These are phyloP conservation scores for Botrytis aclada DNA, from an alignment of 2,329 filamentous ascomycete species.

Conservation along the genomic window DNA sequence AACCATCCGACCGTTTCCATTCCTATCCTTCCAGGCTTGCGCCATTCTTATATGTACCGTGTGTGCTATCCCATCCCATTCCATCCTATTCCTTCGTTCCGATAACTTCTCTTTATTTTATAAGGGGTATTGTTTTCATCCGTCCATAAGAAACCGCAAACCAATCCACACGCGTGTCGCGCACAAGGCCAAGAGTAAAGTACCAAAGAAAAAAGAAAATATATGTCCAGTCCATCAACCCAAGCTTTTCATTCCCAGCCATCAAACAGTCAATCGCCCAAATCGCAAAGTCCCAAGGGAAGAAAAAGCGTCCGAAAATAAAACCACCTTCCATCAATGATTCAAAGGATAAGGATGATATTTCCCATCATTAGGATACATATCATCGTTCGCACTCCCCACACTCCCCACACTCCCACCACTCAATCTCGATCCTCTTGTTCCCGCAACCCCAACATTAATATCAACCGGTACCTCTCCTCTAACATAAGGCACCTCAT, in stretches of 20 bases:
- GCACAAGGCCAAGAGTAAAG: neutral
- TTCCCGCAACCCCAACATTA: neutral
- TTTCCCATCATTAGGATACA: slow-evolving; percentile 30
- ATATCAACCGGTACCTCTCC: slow-evolving; percentile 3
- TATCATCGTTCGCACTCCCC: slow-evolving; percentile 10
- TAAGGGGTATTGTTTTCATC: neutral
- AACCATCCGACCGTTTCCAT: neutral
- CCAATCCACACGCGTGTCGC: neutral
- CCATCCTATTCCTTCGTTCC: neutral
- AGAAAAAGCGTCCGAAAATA: neutral
- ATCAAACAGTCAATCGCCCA: neutral
- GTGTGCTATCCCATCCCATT: neutral
- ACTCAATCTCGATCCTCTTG: neutral
- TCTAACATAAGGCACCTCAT: slow-evolving; percentile 14
- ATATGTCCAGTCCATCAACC: neutral
- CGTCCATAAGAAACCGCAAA: neutral
- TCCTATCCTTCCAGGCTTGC: slow-evolving; percentile 7
- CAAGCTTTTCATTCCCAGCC: neutral
- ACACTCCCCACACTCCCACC: slow-evolving; percentile 8
- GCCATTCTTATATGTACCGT: slow-evolving; percentile 10
- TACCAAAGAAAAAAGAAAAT: neutral
- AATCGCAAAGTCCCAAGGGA: neutral
- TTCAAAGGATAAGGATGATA: slow-evolving; percentile 29
- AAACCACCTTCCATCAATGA: neutral
- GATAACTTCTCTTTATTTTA: neutral